Evolutionary conservation across 1,139 yeast genomes (phyloP).

Genomic region (Kurtzmaniella natalensis): DNA sequence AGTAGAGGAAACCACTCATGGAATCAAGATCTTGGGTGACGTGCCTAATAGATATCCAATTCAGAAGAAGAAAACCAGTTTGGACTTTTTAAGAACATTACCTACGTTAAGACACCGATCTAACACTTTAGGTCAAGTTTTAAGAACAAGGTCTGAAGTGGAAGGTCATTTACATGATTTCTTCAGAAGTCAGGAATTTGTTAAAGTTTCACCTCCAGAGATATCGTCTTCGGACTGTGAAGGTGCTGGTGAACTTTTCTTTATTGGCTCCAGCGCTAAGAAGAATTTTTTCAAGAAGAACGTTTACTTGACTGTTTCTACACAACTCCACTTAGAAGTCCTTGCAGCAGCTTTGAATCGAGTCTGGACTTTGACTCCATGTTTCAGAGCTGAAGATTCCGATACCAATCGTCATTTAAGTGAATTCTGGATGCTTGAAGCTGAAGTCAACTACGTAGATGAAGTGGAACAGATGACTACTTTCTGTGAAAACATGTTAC

Average conservation of each 20-base stretch:
- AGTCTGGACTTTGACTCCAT: conserved; percentile 89
- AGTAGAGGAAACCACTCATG: conserved; percentile 15
- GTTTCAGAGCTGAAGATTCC: conserved; percentile 90
- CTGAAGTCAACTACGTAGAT: conserved; percentile 71
- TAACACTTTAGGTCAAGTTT: conserved; percentile 54
- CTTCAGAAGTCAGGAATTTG: conserved; percentile 51
- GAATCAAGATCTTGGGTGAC: conserved; percentile 38
- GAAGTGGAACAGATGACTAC: conserved; percentile 55
- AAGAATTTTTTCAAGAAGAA: conserved; percentile 57
- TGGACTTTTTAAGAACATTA: conserved; percentile 58
- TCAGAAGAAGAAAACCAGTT: conserved; percentile 71
- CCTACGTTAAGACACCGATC: conserved; percentile 84
- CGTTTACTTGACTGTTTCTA: conserved; percentile 80
- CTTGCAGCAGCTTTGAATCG: conserved; percentile 68
- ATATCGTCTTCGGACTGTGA: conserved; percentile 92
- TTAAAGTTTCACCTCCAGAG: conserved; percentile 80
- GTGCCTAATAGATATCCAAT: conserved; percentile 70
- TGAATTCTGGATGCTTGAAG: conserved; percentile 98
- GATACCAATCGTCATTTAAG: conserved; percentile 88
- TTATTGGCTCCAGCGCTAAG: conserved; percentile 34
- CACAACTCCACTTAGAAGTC: conserved; percentile 88
- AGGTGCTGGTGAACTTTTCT: conserved; percentile 93
- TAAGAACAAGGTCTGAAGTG: conserved; percentile 68
- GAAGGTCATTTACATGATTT: conserved; percentile 52
- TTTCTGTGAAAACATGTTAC: conserved; percentile 69